Evolutionary conservation across 192 early-diverging fungal genomes (phyloP), one percentile per base, ranked within the genome.

Genomic region (Endogone sp.): DNA sequence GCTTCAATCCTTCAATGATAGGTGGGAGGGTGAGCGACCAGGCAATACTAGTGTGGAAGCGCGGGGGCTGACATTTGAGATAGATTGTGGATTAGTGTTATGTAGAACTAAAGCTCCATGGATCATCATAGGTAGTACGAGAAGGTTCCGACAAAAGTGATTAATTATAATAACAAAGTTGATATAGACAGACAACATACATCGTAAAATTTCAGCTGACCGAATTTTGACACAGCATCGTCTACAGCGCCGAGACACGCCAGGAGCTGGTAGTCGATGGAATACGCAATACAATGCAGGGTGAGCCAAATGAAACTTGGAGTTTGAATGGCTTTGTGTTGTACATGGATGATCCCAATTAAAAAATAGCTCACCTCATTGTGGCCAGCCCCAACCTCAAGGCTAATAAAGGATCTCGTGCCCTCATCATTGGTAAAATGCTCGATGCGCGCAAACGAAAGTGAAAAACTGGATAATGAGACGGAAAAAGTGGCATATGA

Each of bases 361-460:
- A n/a, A n/a, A n/a, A n/a, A n/a, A n/a, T n/a, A n/a, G 31, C 56
- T 30, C 68, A 84, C 79, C 70, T 84, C 70, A 55, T 77, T 63
- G 37, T 66, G 60, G 25, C 84, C 84, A 49, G 61, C 56, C 25
- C 74, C 82, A 29, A 86, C 76, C 65, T 84, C 80, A 4, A 84
- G 56, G 4, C 77, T 69, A 21, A 82, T 37, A 72, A 84, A 86
- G 10, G 76, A 79, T 55, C 76, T 49, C 23, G 78, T 82, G 2
- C 69, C 60, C 20, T 75, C 80, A 29, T 86, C 82, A 63, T 86
- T 86, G 6, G 66, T 66, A 22, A 82, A 77, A n/a, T 55, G 27
- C 16, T 59, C 24, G 22, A 85, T 49, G 29, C 67, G 55, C 13
- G 68, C 62, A 66, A 82, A 80, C 23, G 72, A 67, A 0, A 79